Evolutionary conservation across 345 rosid species (phyloP).

Genomic region (Microthlaspi erraticum): DNA sequence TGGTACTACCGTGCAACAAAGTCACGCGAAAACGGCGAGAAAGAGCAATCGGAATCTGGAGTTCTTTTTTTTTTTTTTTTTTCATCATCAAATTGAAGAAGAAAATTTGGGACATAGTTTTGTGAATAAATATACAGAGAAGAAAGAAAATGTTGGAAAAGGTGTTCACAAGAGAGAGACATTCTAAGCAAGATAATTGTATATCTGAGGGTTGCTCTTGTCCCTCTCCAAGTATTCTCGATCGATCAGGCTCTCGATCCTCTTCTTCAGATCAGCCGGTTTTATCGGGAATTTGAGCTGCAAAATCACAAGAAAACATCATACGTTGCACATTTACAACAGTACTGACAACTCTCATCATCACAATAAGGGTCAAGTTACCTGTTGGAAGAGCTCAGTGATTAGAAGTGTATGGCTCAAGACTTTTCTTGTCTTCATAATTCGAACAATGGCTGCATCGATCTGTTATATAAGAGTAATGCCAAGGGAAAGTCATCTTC

Average conservation of each 20-base stretch:
- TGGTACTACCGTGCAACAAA: no score
- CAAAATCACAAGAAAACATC: constrained; percentile 24
- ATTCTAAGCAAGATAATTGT: constrained; percentile 85
- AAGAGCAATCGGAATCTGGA: not conserved
- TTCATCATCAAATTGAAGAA: constrained; percentile 34
- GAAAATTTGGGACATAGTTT: constrained; percentile 30
- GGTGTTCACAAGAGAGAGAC: constrained; percentile 19
- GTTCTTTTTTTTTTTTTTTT: constrained; percentile 14
- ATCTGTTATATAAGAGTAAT: constrained; percentile 59
- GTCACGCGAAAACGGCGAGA: not conserved
- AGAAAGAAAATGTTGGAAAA: constrained; percentile 20
- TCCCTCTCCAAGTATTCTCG: constrained; percentile 98
- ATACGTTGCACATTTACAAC: not conserved
- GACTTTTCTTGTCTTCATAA: constrained; percentile 98
- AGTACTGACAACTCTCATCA: not conserved
- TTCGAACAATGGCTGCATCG: constrained; percentile 98
- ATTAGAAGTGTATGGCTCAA: constrained; percentile 96
- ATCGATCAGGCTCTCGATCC: constrained; percentile 94
- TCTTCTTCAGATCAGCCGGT: constrained; percentile 96
- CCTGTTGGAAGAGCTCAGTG: constrained; percentile 99
- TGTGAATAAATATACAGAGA: constrained; percentile 43
- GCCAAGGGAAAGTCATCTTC: not conserved
- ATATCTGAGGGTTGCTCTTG: constrained; percentile 95
- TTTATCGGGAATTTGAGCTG: constrained; percentile 98
- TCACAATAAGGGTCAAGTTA: constrained; percentile 39